These are phyloP conservation scores for Cryptosporidium viatorum DNA, from an alignment of 169 alveolate genomes.

Conservation along the genomic window DNA sequence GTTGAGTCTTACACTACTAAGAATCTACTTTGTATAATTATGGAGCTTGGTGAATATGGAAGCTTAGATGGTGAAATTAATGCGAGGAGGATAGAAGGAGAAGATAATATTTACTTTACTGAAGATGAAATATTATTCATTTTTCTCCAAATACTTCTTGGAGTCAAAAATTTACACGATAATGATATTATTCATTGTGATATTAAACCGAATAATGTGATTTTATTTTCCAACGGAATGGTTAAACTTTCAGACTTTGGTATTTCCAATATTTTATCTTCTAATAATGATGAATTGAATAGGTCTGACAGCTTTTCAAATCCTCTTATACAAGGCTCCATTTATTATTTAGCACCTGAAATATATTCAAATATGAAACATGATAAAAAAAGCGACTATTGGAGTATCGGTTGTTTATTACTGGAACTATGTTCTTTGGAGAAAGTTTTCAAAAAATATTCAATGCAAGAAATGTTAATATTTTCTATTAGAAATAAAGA, in stretches of 20 bases:
- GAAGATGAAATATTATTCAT: slow-evolving; percentile 64
- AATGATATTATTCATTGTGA: slow-evolving; percentile 77
- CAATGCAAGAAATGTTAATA: slow-evolving; percentile 50
- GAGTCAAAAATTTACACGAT: slow-evolving; percentile 75
- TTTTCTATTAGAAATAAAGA: slow-evolving; percentile 31
- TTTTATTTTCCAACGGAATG: slow-evolving; percentile 60
- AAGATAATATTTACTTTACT: slow-evolving; percentile 21
- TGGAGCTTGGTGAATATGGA: slow-evolving; percentile 73
- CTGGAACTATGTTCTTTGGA: slow-evolving; percentile 46
- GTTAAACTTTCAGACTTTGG: slow-evolving; percentile 68
- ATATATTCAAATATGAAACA: slow-evolving; percentile 20
- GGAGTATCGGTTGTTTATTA: slow-evolving; percentile 72
- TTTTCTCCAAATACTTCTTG: slow-evolving; percentile 53
- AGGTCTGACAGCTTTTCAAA: background rate
- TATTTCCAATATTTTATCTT: slow-evolving; percentile 17
- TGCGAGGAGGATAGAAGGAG: slow-evolving; percentile 14
- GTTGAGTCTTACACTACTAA: slow-evolving; percentile 51
- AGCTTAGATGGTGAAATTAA: slow-evolving; percentile 32
- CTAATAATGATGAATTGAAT: background rate
- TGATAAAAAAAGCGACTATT: slow-evolving; percentile 33
- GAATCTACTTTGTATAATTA: slow-evolving; percentile 40
- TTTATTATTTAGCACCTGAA: slow-evolving; percentile 64
- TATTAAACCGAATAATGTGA: slow-evolving; percentile 53
- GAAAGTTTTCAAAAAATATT: slow-evolving; percentile 21
- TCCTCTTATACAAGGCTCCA: slow-evolving; percentile 21